Evolutionary conservation across 2,329 filamentous ascomycete genomes (phyloP), one percentile per base, ranked within the genome.

Genomic region (Aureobasidium sp.): DNA sequence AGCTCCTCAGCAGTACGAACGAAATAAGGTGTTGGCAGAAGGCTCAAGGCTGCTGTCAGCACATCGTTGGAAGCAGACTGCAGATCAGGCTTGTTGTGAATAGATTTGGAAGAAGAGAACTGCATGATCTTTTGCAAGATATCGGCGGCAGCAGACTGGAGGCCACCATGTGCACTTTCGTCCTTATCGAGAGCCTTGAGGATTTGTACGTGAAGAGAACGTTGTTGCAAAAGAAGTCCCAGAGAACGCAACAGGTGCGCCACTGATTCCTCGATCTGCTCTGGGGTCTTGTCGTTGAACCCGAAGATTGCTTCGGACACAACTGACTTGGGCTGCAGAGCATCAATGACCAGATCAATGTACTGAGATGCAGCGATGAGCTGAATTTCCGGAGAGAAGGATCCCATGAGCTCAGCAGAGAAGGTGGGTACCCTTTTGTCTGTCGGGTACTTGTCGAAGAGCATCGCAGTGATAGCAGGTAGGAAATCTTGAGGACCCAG

Each of bases 381-480:
- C 70, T 96, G 91, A n/a, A 86, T 82, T 52, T 87, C 81, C 14
- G 90, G 85, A 52, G 82, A 81, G 70, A 95, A 94, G 39, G 84
- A 80, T 63, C 85, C 85, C 48, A 91, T 82, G 29, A 99, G 77
- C 45, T 91, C 86, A 2, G 84, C 82, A 63, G 90, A 82, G 73
- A 97, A 92, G n/a, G 82, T 82, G 42, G 87, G 77, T 40, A 94
- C 84, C 66, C 83, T 84, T 69, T 89, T 85, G 63, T 87, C 88
- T n/a, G 85, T 81, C 4, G 89, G 86, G 71, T 96, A 95, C 70
- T 89, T 88, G 71, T 97, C 91, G n/a, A 90, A 85, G 64, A 99
- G 83, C 83, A 97, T 92, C 62, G 90, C 88, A 53, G 96, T 76
- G 15, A 99, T 82, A 5, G 91, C 91, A 68, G 91, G 96, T 27